Evolutionary conservation across 768 basidiomycete species (phyloP), one percentile per base, ranked within the genome.

Genomic region (Tubosaeta sp.): DNA sequence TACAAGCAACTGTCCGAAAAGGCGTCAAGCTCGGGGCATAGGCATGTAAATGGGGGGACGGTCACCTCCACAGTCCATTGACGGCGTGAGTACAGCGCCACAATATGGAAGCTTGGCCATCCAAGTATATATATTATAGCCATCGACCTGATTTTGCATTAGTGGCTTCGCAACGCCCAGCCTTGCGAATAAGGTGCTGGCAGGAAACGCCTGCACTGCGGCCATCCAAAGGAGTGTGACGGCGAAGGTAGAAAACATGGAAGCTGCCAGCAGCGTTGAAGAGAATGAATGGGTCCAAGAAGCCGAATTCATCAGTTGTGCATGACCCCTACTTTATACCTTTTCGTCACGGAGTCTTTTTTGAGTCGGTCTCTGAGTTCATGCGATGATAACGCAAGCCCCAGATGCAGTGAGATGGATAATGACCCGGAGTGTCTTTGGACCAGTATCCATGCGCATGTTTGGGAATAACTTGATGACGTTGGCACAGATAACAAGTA

Each of bases 61-160:
- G 4, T 57, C 56, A 79, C 80, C 59, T 63, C 82, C 82, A 64
- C 82, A 84, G 31, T 67, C 6, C 29, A 29, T 67, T 79, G 81
- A 83, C 12, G 68, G 53, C 25, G 72, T 76, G 25, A 58, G 39
- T 5, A 69, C 56, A 0, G 77, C 64, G 8, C 55, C 29, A 52
- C 82, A 83, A 61, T 78, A 78, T 8, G 72, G 78, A 4, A 78
- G 70, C 33, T 72, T 71, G 0, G 82, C 76, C 57, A 76, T 82
- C 56, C 67, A 67, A 6, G 77, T 74, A 65, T 74, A 83, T 0
- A 79, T 72, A 27, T 59, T 72, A 65, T 73, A 82, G 4, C 64
- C 26, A 5, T 69, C 53, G 17, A 82, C 70, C 57, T 81, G 67
- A 1, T 73, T 41, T 6, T 66, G 46, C 12, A 70, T 65, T 26